Conservation (phyloP, 495 filamentous ascomycete genomes). For the Penicillium antarcticum region DNA sequence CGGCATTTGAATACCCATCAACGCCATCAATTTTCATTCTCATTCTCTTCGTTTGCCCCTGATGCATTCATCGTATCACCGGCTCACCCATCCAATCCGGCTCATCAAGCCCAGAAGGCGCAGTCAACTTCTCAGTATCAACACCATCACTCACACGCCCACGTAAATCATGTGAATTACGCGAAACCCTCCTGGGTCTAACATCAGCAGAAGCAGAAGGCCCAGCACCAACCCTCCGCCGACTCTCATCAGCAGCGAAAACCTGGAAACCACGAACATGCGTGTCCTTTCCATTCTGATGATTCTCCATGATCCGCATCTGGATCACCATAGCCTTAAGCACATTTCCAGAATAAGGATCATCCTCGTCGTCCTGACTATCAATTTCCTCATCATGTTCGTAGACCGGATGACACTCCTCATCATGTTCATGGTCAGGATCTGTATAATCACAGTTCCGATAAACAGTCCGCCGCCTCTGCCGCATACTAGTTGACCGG, state of each 20-base stretch:
- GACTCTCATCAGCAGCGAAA: constrained; percentile 67
- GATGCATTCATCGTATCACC: constrained; percentile 41
- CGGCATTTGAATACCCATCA: constrained; percentile 3
- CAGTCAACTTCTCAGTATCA: constrained; percentile 22
- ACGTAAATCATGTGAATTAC: constrained; percentile 20
- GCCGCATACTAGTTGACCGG: constrained; percentile 9
- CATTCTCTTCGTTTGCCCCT: not conserved
- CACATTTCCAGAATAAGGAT: constrained; percentile 58
- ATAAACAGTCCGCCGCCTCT: constrained; percentile 1
- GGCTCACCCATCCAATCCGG: constrained; percentile 61
- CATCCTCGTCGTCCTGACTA: constrained; percentile 27
- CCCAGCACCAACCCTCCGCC: constrained; percentile 28
- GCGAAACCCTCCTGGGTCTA: constrained; percentile 27
- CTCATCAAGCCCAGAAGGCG: constrained; percentile 38
- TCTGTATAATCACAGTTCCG: not conserved
- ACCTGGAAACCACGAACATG: constrained; percentile 93
- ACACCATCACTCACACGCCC: constrained; percentile 20
- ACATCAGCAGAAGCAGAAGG: constrained; percentile 39
- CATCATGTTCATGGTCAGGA: not conserved
- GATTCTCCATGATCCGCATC: constrained; percentile 86
- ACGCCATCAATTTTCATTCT: not conserved
- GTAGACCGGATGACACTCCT: constrained; percentile 2
- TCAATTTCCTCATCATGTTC: not conserved
- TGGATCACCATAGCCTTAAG: constrained; percentile 84
- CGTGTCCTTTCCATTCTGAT: constrained; percentile 98